Base-by-base conservation (phyloP, 345 rosid species). In the Salix caprea region DNA sequence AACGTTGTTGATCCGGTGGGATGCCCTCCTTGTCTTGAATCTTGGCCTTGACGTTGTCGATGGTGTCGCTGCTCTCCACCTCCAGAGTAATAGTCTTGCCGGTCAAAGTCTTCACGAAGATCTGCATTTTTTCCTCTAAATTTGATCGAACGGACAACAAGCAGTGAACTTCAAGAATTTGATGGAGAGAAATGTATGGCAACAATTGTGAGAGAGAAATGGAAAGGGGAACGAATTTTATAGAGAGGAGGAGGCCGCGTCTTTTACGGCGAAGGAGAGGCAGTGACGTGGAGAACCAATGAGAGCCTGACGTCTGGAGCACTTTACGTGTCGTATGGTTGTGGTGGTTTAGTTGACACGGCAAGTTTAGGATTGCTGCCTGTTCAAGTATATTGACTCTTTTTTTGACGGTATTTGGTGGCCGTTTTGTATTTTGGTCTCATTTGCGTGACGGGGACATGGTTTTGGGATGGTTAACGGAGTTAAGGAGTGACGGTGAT, bases 31-130 rank as follows among this genome's bases (percentile, higher is more conserved):
- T 78, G 13, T 78, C 81, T 30, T 78, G 81, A 56, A 78, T 78
- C 48, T 78, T 78, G 1, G 81, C 77, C 68, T 78, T 78, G 34
- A 78, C 81, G 32, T 78, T 78, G 30, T 78, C 81, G n/a, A 78
- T 78, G 19, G 81, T 78, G 68, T 78, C 81, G 61, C 76, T 72
- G 76, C 81, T 78, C 69, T 78, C 81, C 13, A 78, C 81, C 65
- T 78, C 81, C 0, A 78, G 73, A 23, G 81, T 78, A 9, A 78
- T 78, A 0, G 81, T 78, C 48, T 78, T 79, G 4, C 82, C 82
- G 6, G 82, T 79, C 26, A 79, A 62, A 52, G 82, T 79, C 32
- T 79, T 79, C 3, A 79, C 82, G 11, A 79, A 79, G 34, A 78
- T 78, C 40, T 78, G 80, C 80, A 78, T 74, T 30, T 60, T 26